Percentiles rank a stretch among this genome's conserved stretches.
Evolutionary conservation across 495 filamentous ascomycete genomes (phyloP).

Genomic region (Chaetomidium leptoderma): DNA sequence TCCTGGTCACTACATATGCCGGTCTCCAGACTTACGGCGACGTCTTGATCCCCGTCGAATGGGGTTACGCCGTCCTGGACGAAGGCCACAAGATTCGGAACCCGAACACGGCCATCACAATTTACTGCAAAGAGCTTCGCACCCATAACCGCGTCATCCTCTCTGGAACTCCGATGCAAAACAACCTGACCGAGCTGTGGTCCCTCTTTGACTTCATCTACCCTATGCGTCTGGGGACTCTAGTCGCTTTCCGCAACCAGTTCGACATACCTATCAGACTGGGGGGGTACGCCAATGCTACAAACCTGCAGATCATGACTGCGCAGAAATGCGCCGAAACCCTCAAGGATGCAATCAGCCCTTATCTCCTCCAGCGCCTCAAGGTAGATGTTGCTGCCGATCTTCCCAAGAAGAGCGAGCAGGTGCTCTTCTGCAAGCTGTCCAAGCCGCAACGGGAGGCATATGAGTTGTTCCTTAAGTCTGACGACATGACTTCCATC

Average conservation of each 20-base stretch:
- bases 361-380: constrained; percentile 87
- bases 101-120: constrained; percentile 85
- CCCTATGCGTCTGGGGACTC: constrained; percentile 87
- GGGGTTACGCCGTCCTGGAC: constrained; percentile 91
- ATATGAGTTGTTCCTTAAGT: constrained; percentile 76
- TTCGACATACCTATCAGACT: constrained; percentile 90
- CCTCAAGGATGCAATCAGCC: constrained; percentile 83
- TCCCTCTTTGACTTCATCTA: constrained; percentile 96
- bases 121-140: constrained; percentile 84
- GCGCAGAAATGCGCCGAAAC: constrained; percentile 86
- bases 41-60: constrained; percentile 72
- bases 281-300: constrained; percentile 90
- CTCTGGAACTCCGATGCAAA: constrained; percentile 95
- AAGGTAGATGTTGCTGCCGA: constrained; percentile 93
- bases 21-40: constrained; percentile 83
- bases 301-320: constrained; percentile 85
- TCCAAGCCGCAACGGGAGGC: constrained; percentile 68
- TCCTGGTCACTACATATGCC: constrained; percentile 90
- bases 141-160: constrained; percentile 88
- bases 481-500: constrained; percentile 76
- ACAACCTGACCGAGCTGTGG: constrained; percentile 98
- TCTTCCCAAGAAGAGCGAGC: constrained; percentile 89
- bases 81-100: constrained; percentile 98
- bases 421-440: constrained; percentile 91
- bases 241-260: constrained; percentile 81